Percentiles rank a stretch among this genome's conserved stretches.
Conservation (phyloP, 129 eudicot species). For the Scalesia atractyloides region DNA sequence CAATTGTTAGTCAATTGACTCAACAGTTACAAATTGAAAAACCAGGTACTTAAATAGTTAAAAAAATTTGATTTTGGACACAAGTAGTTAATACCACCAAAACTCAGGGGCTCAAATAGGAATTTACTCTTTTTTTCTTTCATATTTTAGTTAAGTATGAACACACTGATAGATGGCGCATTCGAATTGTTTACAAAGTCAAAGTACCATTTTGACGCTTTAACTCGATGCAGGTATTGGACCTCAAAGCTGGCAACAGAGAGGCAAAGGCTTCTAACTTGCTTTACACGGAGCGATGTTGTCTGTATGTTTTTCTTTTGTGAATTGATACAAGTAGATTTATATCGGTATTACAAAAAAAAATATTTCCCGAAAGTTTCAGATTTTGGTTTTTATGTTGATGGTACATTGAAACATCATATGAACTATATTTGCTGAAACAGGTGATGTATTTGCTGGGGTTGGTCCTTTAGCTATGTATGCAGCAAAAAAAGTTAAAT, state of each 20-base stretch:
- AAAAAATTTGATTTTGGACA: too few relatives aligned
- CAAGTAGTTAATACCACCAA: too few relatives aligned
- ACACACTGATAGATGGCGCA: too few relatives aligned
- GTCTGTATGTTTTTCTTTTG: conserved; percentile 62
- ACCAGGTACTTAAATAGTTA: too few relatives aligned
- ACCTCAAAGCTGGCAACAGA: conserved; percentile 91
- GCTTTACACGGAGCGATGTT: conserved; percentile 73
- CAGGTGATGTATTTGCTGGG: conserved; percentile 99
- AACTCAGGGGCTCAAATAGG: too few relatives aligned
- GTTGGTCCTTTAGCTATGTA: conserved; percentile 90
- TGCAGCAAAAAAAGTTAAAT: conserved; percentile 82
- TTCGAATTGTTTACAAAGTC: background rate
- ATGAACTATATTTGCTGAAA: conserved; percentile 16
- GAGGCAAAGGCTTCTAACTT: conserved; percentile 84
- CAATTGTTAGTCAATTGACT: too few relatives aligned
- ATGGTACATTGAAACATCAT: conserved; percentile 9
- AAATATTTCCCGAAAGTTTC: background rate
- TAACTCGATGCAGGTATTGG: conserved; percentile 70
- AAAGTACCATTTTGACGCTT: background rate
- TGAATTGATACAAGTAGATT: conserved; percentile 7
- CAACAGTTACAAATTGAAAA: too few relatives aligned
- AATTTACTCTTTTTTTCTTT: too few relatives aligned
- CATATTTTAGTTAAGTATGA: too few relatives aligned
- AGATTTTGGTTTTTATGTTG: background rate
- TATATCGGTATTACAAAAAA: background rate